Base-by-base conservation (phyloP, 495 filamentous ascomycete species). In the Durotheca rogersii region DNA sequence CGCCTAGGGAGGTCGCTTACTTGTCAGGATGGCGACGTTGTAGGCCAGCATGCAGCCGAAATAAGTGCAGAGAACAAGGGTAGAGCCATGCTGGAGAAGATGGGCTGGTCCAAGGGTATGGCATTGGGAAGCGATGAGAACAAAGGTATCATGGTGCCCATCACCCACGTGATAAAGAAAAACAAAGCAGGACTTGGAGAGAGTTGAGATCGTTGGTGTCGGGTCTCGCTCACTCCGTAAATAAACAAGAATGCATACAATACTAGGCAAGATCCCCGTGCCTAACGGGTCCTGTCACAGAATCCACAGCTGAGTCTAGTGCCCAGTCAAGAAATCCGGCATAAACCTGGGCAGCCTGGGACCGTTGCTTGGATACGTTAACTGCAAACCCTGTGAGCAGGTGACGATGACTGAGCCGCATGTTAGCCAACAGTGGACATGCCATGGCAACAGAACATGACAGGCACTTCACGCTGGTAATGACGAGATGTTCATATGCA, bases 51-150 rank as follows among this genome's bases (percentile, higher is more conserved):
- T 23, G 93, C 91, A 0, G 85, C 88, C 1, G 92, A 95, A 66
- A 74, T 99, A 18, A 88, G 89, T 1, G 74, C 69, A 2, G 89
- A 87, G 37, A 99, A 96, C 51, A 85, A 78, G 56, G 93, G 93
- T 15, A 78, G 89, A 33, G 83, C 82, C 2, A 89, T 99, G 86
- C 65, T 99, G 42, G 90, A 96, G 68, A 97, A 92, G 71, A 97
- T 97, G 93, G 93, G 93, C 12, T 99, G 94, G 89, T 86, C 77
- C 50, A 84, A 80, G 35, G 93, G 93, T 3, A 97, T 84, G 67
- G 86, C 84, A 5, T 75, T 99, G n/a, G 93, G 93, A 32, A 79
- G 86, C 3, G 58, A 75, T 7, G 84, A 93, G 49, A 93, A 93
- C 65, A 87, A 93, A 66, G 93, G 94, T 25, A 92, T 95, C 40